Conservation (phyloP, 1,284 basidiomycete species). For the Trichosporon sp. region DNA sequence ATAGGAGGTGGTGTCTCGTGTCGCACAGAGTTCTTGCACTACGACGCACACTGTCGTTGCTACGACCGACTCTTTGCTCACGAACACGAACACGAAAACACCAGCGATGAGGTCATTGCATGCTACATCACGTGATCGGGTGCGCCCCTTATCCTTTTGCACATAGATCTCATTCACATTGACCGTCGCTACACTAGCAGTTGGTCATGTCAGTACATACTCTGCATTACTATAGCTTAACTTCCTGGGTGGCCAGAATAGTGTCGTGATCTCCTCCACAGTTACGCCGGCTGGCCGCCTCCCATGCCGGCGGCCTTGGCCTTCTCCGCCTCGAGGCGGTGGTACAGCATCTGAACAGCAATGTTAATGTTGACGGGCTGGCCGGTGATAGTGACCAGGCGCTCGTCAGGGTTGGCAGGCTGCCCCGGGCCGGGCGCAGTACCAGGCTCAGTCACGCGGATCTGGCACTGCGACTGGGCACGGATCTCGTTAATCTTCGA, state of each 20-base stretch:
- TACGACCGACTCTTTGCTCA: not conserved
- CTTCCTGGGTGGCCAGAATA: not conserved
- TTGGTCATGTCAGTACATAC: not conserved
- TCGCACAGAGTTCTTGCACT: no score
- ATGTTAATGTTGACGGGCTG: conserved; percentile 91
- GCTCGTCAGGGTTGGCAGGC: conserved; percentile 63
- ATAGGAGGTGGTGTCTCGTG: not conserved
- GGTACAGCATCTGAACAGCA: conserved; percentile 87
- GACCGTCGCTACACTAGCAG: conserved; percentile 3
- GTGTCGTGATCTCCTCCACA: not conserved
- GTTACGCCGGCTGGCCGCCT: conserved; percentile 10
- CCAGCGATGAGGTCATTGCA: not conserved
- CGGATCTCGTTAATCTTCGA: conserved; percentile 99
- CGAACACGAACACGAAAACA: not conserved
- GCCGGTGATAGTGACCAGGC: conserved; percentile 90
- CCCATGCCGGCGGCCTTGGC: conserved; percentile 17
- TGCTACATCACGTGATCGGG: not conserved
- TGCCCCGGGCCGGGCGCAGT: conserved; percentile 53
- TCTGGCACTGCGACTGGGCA: conserved; percentile 84
- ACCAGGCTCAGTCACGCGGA: conserved; percentile 98
- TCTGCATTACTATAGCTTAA: not conserved
- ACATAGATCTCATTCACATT: conserved; percentile 4
- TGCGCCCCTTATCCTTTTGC: not conserved
- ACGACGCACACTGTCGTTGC: not conserved
- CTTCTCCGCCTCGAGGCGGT: conserved; percentile 31